Base-by-base conservation (phyloP, 1,139 yeast genomes). In the Suhomyces kunorum region DNA sequence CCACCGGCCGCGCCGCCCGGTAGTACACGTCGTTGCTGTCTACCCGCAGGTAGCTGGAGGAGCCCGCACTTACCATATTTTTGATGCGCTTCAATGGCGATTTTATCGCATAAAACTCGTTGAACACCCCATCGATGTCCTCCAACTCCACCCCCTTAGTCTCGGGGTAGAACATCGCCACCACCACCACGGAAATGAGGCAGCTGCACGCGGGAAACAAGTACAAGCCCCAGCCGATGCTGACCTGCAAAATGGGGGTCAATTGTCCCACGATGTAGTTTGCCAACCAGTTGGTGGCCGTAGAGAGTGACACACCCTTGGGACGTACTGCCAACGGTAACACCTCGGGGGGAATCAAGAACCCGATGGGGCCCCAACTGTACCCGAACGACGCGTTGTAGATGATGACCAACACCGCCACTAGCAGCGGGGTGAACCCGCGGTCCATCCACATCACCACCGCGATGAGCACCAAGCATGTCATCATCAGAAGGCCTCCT, bases 71-170 rank as follows among this genome's bases (percentile, higher is more conserved):
- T 6, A 40, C 29, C 40, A 34, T 42, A n/a, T n/a, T n/a, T 17
- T 31, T 34, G 15, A 43, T 34, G 15, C 49, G 26, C 23, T 39
- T 46, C 53, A 49, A 50, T 7, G 49, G 40, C 8, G 53, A 34
- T 19, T 44, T 46, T 16, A 44, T 40, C 20, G 44, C 43, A 34
- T 53, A 47, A 30, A 51, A 54, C 28, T 73, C 94, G 42, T 87
- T 90, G 60, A 89, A 89, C 18, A 88, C 70, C 8, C 79, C 67
- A 59, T 88, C 81, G 68, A 77, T 76, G 45, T 76, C 78, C 54
- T 77, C 82, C 35, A 77, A 63, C 43, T 71, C 71, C 20, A 75
- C 67, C 3, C 81, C 81, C 46, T 74, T 71, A 11, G 82, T 77
- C 53, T 77, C 82, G 0, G 81, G 81, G 55, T 75, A 76, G 32